Base-by-base conservation (phyloP, 2,329 filamentous ascomycete species). In the Parafenestella ontariensis region DNA sequence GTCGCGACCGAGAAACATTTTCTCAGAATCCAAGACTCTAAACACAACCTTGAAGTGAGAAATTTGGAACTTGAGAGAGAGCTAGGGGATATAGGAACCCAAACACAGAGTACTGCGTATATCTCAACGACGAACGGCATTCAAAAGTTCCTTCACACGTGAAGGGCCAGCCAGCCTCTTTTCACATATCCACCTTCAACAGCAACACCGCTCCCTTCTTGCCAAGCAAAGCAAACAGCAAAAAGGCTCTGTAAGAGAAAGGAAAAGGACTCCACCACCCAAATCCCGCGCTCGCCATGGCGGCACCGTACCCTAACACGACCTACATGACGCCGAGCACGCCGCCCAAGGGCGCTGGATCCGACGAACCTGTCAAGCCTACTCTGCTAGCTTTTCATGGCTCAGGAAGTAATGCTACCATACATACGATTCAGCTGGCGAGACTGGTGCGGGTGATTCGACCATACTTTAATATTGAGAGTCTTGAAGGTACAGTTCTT, bases 341-440 rank as follows among this genome's bases (percentile, higher is more conserved):
- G 7, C 21, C 41, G 18, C 41, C 41, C 9, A 43, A 28, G 15
- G 15, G n/a, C 5, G n/a, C 3, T 11, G 26, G 26, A n/a, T 43
- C 41, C 3, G 26, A 24, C 7, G 41, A 28, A 20, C 24, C 46
- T 10, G n/a, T 41, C n/a, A 75, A 74, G 44, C 70, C 73, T 1
- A 73, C 68, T 1, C 36, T 76, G 13, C 68, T 76, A 10, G 64
- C 71, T 18, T 74, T 76, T 61, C 74, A 76, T 46, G 74, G 74
- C 56, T 69, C 66, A 5, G 74, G 74, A 17, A 65, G 63, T 26
- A 76, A 74, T 48, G 63, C 60, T 2, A 70, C 64, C 13, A 63
- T 74, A 17, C 72, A 75, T 45, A 66, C 57, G 1, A 63, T 75
- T 10, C 74, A 76, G 34, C 49, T 73, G 6, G 71, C 72, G 11